A percentile compares a stretch with the other conserved stretches of the same genome.
Conservation (phyloP, 352 stramenopile species). For the Pythium guiyangense region DNA sequence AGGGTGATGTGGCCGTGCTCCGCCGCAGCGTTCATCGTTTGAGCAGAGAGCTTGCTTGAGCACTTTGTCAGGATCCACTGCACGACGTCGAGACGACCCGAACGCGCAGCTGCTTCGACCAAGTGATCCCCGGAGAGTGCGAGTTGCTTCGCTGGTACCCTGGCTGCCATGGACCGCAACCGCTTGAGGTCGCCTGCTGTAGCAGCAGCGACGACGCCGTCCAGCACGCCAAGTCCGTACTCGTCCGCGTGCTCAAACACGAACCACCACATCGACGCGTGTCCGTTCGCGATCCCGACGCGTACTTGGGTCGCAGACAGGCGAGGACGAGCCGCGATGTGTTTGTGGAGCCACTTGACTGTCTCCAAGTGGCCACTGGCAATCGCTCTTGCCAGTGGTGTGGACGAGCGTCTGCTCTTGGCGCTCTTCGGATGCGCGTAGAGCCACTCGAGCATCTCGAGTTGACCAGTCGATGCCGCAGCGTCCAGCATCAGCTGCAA, state of each 20-base stretch:
- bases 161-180: not conserved
- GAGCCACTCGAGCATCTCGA: not conserved
- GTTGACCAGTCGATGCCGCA: not conserved
- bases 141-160: not conserved
- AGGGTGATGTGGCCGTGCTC: too few species aligned
- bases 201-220: not conserved
- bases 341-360: not conserved
- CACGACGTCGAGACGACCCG: not conserved
- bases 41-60: too few species aligned
- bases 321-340: too few species aligned
- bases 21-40: not conserved
- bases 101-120: too few species aligned
- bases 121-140: too few species aligned
- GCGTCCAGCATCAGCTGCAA: not conserved
- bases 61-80: not conserved
- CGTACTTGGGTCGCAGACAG: too few species aligned
- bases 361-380: not conserved
- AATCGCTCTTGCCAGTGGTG: not conserved
- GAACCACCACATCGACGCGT: too few species aligned
- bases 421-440: not conserved
- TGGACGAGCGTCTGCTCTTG: not conserved
- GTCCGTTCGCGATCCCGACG: too few species aligned
- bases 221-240: not conserved
- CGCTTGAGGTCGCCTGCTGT: not conserved
- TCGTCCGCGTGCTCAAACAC: not conserved